Evolutionary conservation across 1,284 basidiomycete species (phyloP), one percentile per base, ranked within the genome.

Genomic region (Fomitopsis palustris): DNA sequence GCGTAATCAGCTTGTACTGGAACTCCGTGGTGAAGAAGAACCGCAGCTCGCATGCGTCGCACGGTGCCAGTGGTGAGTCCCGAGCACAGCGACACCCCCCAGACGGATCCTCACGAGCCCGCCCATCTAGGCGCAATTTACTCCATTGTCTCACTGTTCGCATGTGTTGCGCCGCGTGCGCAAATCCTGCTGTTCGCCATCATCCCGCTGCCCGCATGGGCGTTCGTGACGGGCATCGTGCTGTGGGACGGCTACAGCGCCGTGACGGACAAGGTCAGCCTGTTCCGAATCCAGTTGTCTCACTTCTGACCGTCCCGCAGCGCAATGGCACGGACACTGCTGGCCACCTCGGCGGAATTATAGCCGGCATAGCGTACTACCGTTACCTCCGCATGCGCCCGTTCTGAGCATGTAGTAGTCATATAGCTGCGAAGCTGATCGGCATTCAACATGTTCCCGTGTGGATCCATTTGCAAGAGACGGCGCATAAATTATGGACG

Each of bases 151-250:
- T 84, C 89, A 3, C 81, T 87, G 68, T 84, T 90, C 56, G 88
- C 90, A 2, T 90, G 87, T 70, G 72, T 83, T 5, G 82, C 86
- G 42, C 94, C 94, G 0, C 81, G 67, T 8, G 78, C 87, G 58
- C 85, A 78, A 0, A 91, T 96, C 71, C 75, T 85, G n/a, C 71
- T 96, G 54, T 96, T 93, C 72, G 92, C 86, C 56, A 81, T 95
- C 65, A 73, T 96, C 10, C 95, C 94, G 16, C 79, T 92, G 60
- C 93, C 93, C 0, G 93, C 93, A 0, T 95, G 93, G 92, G 77
- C 81, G 2, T 81, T 84, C 35, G 87, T 95, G 1, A 75, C 82
- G 0, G 93, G 90, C 10, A 76, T 96, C 55, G 89, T 95, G 66
- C 75, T 83, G 4, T 92, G 83, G 65, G 92, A 95, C 66, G 72